Percentiles rank a stretch among this genome's conserved stretches.
Evolutionary conservation across 2,329 filamentous ascomycete genomes (phyloP).

Genomic region (Apiospora rasikravindrae): DNA sequence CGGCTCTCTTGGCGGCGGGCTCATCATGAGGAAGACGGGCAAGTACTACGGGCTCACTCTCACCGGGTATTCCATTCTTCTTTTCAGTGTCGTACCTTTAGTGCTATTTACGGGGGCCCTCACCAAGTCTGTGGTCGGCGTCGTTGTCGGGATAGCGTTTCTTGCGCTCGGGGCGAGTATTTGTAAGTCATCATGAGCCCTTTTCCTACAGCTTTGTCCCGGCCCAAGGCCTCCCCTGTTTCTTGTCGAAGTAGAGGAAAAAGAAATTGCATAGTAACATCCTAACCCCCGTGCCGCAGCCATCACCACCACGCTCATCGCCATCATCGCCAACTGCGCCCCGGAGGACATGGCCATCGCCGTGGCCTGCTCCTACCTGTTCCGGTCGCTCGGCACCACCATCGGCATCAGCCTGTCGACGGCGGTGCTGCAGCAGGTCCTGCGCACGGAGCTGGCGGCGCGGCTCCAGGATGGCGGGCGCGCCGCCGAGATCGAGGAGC

Average conservation of each 20-base stretch:
- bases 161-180: slow-evolving; percentile 47
- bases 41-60: slow-evolving; percentile 74
- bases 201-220: neutral
- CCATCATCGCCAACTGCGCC: slow-evolving; percentile 71
- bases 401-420: slow-evolving; percentile 74
- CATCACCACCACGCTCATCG: slow-evolving; percentile 74
- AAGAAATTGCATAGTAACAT: slow-evolving; percentile 50
- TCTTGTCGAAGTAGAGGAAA: neutral
- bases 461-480: slow-evolving; percentile 62
- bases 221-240: neutral
- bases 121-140: slow-evolving; percentile 53
- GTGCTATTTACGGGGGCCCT: slow-evolving; percentile 62
- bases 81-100: slow-evolving; percentile 60
- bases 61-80: slow-evolving; percentile 56
- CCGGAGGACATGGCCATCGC: slow-evolving; percentile 74
- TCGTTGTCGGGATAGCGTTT: slow-evolving; percentile 62
- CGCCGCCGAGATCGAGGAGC: slow-evolving; percentile 69
- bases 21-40: slow-evolving; percentile 72
- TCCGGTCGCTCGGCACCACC: slow-evolving; percentile 79
- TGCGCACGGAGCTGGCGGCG: slow-evolving; percentile 61
- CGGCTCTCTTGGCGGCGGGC: slow-evolving; percentile 68
- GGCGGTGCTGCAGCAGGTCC: slow-evolving; percentile 72
- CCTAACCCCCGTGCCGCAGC: slow-evolving; percentile 46
- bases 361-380: slow-evolving; percentile 81
- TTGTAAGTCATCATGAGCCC: slow-evolving; percentile 35